phyloP scores from a whole-genome alignment of 768 basidiomycete species.

The Russula foetens region DNA sequence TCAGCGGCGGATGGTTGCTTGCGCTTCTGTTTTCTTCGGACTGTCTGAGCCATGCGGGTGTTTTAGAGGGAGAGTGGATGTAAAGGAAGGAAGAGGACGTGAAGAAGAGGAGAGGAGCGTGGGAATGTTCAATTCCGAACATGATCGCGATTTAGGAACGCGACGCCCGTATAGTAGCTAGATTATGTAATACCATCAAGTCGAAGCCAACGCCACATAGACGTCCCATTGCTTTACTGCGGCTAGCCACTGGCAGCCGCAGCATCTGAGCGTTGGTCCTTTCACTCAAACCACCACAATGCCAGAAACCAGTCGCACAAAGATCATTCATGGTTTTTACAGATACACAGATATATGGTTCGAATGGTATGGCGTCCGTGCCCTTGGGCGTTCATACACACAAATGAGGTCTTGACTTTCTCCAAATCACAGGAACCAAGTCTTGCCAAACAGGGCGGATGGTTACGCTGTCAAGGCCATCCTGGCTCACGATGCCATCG shows the following conservation, averaged over 20 bases:
- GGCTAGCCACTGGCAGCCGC: not conserved
- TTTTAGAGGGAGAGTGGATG: not conserved
- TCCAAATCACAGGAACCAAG: conserved; percentile 41
- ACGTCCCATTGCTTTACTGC: not conserved
- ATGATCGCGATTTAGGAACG: conserved; percentile 13
- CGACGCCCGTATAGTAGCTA: conserved; percentile 9
- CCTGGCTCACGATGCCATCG: conserved; percentile 60
- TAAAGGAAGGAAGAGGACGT: not conserved
- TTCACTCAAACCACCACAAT: conserved; percentile 4
- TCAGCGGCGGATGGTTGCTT: conserved; percentile 20
- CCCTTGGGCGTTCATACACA: not conserved
- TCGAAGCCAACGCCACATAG: no score
- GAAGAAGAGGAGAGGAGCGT: conserved; percentile 12
- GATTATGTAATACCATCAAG: conserved; percentile 1
- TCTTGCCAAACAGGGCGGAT: conserved; percentile 51
- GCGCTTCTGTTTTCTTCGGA: conserved; percentile 48
- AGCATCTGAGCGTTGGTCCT: not conserved
- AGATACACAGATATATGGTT: conserved; percentile 82
- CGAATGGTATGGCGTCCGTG: conserved; percentile 48
- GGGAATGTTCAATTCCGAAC: conserved; percentile 17
- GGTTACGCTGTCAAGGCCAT: conserved; percentile 57
- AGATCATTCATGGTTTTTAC: conserved; percentile 48
- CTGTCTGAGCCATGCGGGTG: conserved; percentile 56
- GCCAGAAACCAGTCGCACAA: conserved; percentile 37
- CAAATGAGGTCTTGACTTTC: not conserved